These are phyloP conservation scores for Vaccinium darrowii DNA, from an alignment of 148 eudicot genomes.

Conservation along the genomic window DNA sequence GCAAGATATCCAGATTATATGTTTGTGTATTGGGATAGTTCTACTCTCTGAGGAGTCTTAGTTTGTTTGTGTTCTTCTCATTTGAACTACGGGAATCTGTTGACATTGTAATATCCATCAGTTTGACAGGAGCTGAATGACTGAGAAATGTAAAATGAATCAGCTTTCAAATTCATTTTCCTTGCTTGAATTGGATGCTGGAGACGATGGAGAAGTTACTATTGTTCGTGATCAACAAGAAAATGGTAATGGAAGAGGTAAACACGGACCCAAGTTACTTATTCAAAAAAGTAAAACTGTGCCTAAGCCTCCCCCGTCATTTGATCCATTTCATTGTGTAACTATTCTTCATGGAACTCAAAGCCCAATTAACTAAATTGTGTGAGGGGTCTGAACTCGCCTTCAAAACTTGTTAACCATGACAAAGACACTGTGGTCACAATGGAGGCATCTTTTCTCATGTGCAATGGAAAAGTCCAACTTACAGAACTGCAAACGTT, in stretches of 20 bases:
- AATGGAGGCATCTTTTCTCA: neutral
- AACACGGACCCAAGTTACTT: neutral
- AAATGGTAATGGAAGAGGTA: slow-evolving; percentile 21
- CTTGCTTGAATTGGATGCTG: slow-evolving; percentile 30
- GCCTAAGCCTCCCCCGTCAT: neutral
- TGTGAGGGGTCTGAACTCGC: neutral
- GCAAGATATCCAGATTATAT: neutral
- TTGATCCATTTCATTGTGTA: neutral
- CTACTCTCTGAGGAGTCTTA: neutral
- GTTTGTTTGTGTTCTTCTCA: neutral
- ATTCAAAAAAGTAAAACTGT: neutral
- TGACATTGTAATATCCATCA: neutral
- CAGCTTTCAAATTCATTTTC: slow-evolving; percentile 36
- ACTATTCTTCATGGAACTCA: neutral
- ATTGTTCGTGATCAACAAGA: slow-evolving; percentile 14
- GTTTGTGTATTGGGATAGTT: neutral
- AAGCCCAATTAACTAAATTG: neutral
- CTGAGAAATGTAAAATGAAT: slow-evolving; percentile 27
- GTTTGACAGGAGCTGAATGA: slow-evolving; percentile 22
- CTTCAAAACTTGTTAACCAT: neutral
- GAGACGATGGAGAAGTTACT: slow-evolving; percentile 24
- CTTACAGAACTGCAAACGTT: neutral
- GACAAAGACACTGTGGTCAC: neutral
- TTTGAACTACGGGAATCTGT: neutral
- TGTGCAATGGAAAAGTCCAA: neutral